Percentiles rank a stretch among this genome's conserved stretches.
Evolutionary conservation across 2,329 filamentous ascomycete species (phyloP).

Genomic region (Penicillium occitanis): DNA sequence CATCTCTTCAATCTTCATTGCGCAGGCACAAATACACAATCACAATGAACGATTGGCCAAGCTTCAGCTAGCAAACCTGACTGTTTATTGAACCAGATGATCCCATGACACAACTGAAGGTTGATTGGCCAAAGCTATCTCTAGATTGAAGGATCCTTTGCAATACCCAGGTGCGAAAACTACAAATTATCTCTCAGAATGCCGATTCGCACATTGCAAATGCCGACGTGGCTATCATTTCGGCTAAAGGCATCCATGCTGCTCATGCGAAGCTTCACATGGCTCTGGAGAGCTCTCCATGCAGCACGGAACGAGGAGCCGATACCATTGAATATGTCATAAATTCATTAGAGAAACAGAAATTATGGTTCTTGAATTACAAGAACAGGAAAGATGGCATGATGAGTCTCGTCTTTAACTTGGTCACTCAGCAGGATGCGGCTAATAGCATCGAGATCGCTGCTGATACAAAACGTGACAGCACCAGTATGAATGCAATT

Average conservation of each 20-base stretch:
- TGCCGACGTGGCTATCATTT: conserved; percentile 30
- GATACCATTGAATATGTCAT: conserved; percentile 32
- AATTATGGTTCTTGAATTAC: conserved; percentile 30
- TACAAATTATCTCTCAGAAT: conserved; percentile 33
- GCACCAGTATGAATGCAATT: conserved; percentile 35
- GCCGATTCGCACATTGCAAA: conserved; percentile 32
- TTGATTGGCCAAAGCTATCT: not conserved
- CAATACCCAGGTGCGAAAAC: conserved; percentile 22
- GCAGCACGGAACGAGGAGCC: conserved; percentile 13
- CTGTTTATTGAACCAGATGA: not conserved
- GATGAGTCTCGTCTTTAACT: conserved; percentile 28
- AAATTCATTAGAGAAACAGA: conserved; percentile 31
- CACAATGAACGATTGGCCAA: not conserved
- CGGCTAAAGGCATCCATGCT: conserved; percentile 26
- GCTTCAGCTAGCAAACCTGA: not conserved
- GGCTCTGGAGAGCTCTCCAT: not conserved
- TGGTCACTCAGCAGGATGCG: conserved; percentile 34
- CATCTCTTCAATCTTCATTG: not conserved
- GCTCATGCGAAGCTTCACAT: conserved; percentile 23
- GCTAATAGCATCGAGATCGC: conserved; percentile 33
- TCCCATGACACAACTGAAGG: not conserved
- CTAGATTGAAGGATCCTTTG: not conserved
- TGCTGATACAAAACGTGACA: conserved; percentile 29
- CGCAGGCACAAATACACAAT: not conserved
- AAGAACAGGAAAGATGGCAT: conserved; percentile 30